Conservation (phyloP, 345 rosid species). For the Eucalyptus albens region DNA sequence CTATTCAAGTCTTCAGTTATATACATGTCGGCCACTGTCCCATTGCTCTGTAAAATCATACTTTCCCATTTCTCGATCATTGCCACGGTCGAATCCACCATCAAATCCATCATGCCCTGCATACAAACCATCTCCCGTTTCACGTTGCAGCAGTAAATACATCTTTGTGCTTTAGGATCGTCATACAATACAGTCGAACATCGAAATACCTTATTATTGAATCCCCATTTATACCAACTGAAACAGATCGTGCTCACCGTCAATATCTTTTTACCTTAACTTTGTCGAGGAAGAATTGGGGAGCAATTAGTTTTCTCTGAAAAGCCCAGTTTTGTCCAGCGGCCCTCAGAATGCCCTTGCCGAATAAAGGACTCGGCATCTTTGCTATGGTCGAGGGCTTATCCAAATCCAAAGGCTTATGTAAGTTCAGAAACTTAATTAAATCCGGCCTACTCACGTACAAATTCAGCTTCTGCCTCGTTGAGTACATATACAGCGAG, state of each 20-base stretch:
- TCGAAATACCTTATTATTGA: not conserved
- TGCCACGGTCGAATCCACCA: slow-evolving; percentile 4
- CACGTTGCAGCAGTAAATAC: not conserved
- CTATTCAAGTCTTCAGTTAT: slow-evolving; percentile 7
- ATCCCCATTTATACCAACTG: not conserved
- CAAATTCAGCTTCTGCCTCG: slow-evolving; percentile 5
- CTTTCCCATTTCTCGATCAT: slow-evolving; percentile 3
- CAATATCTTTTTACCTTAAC: slow-evolving; percentile 1
- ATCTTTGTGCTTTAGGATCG: not conserved
- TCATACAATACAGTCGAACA: not conserved
- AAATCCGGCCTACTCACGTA: not conserved
- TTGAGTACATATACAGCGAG: slow-evolving; percentile 4
- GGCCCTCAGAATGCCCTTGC: slow-evolving; percentile 10
- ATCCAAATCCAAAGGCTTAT: slow-evolving; percentile 10
- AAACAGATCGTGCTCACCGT: not conserved
- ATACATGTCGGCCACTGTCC: slow-evolving; percentile 3
- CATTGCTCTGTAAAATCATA: not conserved
- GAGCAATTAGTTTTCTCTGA: slow-evolving; percentile 20
- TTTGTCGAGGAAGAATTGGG: slow-evolving; percentile 9
- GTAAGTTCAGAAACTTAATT: slow-evolving; percentile 3
- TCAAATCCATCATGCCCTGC: slow-evolving; percentile 7
- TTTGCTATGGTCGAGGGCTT: not conserved
- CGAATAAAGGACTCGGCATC: slow-evolving; percentile 1
- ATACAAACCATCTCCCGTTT: not conserved
- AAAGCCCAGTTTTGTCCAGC: slow-evolving; percentile 7